Percentiles rank a stretch among this genome's conserved stretches.
phyloP scores from a whole-genome alignment of 441 rosid species.

The Viola pubescens region DNA sequence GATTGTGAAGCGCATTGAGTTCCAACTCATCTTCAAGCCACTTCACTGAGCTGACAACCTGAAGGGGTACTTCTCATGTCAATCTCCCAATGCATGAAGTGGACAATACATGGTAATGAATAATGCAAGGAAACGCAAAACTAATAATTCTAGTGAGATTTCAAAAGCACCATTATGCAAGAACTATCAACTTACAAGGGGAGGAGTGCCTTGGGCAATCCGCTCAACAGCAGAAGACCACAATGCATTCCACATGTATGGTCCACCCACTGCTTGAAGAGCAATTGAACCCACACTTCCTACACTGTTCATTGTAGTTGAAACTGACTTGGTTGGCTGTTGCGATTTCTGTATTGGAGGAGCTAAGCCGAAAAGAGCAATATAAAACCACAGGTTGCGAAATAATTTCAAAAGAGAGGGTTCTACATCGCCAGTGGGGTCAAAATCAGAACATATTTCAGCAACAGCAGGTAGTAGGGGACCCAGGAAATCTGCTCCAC shows the following conservation, averaged over 20 bases:
- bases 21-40: conserved; percentile 99
- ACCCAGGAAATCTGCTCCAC: conserved; percentile 96
- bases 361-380: conserved; percentile 96
- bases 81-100: no score
- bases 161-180: not conserved
- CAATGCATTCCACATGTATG: conserved; percentile 82
- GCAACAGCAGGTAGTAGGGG: conserved; percentile 98
- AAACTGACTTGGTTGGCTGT: conserved; percentile 54
- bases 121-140: not conserved
- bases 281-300: conserved; percentile 70
- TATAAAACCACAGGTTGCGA: conserved; percentile 96
- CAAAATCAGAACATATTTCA: conserved; percentile 94
- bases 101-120: not conserved
- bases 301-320: conserved; percentile 57
- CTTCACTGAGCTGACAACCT: conserved; percentile 98
- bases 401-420: conserved; percentile 93
- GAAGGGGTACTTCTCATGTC: conserved; percentile 6
- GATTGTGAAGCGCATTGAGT: conserved; percentile 91
- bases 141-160: not conserved
- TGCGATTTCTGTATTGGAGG: conserved; percentile 76
- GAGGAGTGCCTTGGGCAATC: conserved; percentile 98
- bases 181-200: conserved; percentile 66
- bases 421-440: conserved; percentile 75
- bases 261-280: conserved; percentile 94
- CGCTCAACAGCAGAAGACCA: conserved; percentile 89